Percentiles rank a stretch among this genome's conserved stretches.
Conservation (phyloP, 2,329 filamentous ascomycete species). For the Aspergillus sojae region DNA sequence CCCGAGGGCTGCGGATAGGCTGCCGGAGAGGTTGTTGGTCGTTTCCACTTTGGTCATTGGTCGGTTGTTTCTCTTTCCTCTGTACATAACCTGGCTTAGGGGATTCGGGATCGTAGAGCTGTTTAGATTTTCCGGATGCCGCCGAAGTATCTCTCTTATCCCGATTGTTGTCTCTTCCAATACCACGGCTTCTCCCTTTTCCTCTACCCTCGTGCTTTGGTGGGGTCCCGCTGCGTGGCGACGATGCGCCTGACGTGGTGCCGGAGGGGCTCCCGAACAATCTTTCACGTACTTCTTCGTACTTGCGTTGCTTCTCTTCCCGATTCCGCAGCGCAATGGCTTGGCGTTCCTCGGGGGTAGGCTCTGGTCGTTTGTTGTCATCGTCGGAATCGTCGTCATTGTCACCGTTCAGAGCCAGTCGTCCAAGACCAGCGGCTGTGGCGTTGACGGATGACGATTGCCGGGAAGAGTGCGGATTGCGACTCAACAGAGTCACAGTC, state of each 20-base stretch:
- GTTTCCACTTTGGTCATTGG: slow-evolving; percentile 43
- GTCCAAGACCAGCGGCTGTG: slow-evolving; percentile 47
- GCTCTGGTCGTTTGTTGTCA: slow-evolving; percentile 62
- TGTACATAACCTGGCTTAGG: slow-evolving; percentile 55
- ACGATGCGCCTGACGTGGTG: slow-evolving; percentile 58
- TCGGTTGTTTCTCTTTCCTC: slow-evolving; percentile 43
- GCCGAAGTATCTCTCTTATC: slow-evolving; percentile 47
- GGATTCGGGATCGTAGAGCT: slow-evolving; percentile 79
- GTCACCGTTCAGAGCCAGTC: slow-evolving; percentile 49
- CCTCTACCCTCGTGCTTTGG: slow-evolving; percentile 48
- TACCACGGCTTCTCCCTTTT: slow-evolving; percentile 54
- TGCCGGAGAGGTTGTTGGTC: slow-evolving; percentile 50
- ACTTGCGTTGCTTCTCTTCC: slow-evolving; percentile 87
- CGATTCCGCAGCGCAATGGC: slow-evolving; percentile 75
- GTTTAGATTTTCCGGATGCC: slow-evolving; percentile 47
- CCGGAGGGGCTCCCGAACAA: slow-evolving; percentile 69
- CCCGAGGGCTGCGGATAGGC: slow-evolving; percentile 72
- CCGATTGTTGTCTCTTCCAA: slow-evolving; percentile 45
- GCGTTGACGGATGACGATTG: slow-evolving; percentile 52
- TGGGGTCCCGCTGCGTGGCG: slow-evolving; percentile 65
- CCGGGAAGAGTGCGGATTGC: slow-evolving; percentile 67
- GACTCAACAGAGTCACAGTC: slow-evolving; percentile 79
- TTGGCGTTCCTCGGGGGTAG: slow-evolving; percentile 75
- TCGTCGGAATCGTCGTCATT: slow-evolving; percentile 66
- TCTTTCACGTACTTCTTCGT: slow-evolving; percentile 84